These are phyloP conservation scores for Sarcodon aspratus DNA, from an alignment of 768 basidiomycete genomes.

Conservation along the genomic window DNA sequence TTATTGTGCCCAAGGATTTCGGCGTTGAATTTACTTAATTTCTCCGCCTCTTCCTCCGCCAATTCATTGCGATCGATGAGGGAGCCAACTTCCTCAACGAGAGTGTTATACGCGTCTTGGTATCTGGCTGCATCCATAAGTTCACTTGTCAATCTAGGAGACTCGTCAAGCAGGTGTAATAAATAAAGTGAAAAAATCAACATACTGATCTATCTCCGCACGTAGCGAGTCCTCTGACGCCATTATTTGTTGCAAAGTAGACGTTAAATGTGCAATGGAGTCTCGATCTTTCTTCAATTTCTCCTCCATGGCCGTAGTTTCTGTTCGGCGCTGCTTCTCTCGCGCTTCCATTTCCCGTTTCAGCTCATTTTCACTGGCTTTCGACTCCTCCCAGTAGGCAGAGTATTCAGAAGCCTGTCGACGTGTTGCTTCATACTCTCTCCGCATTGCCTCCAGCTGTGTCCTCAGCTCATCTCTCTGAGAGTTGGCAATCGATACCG, in stretches of 20 bases:
- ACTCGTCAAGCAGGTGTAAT: neutral
- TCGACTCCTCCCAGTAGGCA: constrained; percentile 8
- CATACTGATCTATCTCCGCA: constrained; percentile 59
- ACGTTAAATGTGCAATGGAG: constrained; percentile 32
- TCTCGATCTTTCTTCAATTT: constrained; percentile 21
- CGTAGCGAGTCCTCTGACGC: constrained; percentile 59
- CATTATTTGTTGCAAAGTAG: constrained; percentile 40
- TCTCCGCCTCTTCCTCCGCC: constrained; percentile 68
- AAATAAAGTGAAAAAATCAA: constrained; percentile 4
- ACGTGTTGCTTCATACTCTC: constrained; percentile 10
- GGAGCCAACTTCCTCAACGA: constrained; percentile 51
- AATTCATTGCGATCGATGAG: constrained; percentile 62
- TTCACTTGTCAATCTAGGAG: constrained; percentile 32
- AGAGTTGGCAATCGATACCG: constrained; percentile 14
- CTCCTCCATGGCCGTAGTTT: constrained; percentile 18
- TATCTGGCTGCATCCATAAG: constrained; percentile 52
- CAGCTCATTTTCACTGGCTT: constrained; percentile 12
- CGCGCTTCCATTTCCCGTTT: constrained; percentile 15
- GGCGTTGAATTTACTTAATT: constrained; percentile 74
- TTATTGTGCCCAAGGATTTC: constrained; percentile 80
- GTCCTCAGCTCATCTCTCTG: constrained; percentile 30
- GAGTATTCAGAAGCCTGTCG: constrained; percentile 12
- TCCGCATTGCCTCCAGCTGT: constrained; percentile 22
- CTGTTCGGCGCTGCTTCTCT: constrained; percentile 18
- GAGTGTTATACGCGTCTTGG: constrained; percentile 57